Conservation (phyloP, 176 grass and related monocot species). For the Triticum monococcum region DNA sequence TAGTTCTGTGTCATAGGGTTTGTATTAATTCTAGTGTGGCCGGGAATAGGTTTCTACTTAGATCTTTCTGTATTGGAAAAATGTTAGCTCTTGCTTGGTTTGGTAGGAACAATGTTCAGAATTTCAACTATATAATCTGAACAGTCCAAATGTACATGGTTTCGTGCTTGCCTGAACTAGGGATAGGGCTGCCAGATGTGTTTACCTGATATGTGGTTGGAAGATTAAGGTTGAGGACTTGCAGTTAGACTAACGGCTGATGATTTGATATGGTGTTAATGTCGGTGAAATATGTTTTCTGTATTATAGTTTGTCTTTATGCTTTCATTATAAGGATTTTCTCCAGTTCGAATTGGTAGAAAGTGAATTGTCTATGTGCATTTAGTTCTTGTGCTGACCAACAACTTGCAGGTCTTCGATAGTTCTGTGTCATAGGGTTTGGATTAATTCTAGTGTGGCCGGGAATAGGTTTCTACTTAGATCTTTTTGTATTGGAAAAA, state of each 20-base stretch:
- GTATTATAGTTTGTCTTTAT: not conserved
- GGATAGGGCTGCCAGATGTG: not conserved
- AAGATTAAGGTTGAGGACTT: not conserved
- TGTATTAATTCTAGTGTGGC: not conserved
- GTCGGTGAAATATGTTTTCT: not conserved
- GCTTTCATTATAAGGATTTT: not conserved
- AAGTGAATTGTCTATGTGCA: not conserved
- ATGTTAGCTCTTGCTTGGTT: not conserved
- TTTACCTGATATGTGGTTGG: not conserved
- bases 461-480: not conserved
- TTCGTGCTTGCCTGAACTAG: conserved; percentile 5
- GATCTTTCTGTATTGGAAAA: not conserved
- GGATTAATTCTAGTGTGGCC: not conserved
- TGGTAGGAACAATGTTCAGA: not conserved
- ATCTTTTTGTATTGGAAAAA: not conserved
- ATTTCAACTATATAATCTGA: too few species aligned
- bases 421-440: not conserved
- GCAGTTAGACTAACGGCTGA: not conserved
- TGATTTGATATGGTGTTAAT: not conserved
- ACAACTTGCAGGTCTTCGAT: not conserved
- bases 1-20: not conserved
- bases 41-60: not conserved
- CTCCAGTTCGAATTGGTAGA: not conserved
- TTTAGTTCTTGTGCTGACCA: not conserved
- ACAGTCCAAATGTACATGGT: not conserved